Conservation (phyloP, 345 rosid genomes). For the Citrus sinensis region DVS_A1.0 CM039165.1:32221001-32221500, state of each 20-base stretch:
- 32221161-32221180: conserved; percentile 65
- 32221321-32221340: no score
- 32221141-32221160: conserved; percentile 53
- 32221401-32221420: no score
- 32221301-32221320: conserved; percentile 1
- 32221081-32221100: conserved; percentile 63
- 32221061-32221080: conserved; percentile 39
- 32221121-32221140: conserved; percentile 48
- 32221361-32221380: no score
- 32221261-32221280: conserved; percentile 43
- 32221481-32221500: no score
- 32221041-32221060: conserved; percentile 55
- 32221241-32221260: conserved; percentile 46
- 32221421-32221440: no score
- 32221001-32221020: conserved; percentile 56
- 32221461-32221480: no score
- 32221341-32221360: no score
- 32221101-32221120: conserved; percentile 63
- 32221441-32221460: no score
- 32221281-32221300: not conserved
- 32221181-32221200: conserved; percentile 59
- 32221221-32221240: conserved; percentile 67
- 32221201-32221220: conserved; percentile 73
- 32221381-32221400: no score
- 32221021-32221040: conserved; percentile 74